Base-by-base conservation (phyloP, 305 asterid genomes). In the Salvia sclarea region DNA sequence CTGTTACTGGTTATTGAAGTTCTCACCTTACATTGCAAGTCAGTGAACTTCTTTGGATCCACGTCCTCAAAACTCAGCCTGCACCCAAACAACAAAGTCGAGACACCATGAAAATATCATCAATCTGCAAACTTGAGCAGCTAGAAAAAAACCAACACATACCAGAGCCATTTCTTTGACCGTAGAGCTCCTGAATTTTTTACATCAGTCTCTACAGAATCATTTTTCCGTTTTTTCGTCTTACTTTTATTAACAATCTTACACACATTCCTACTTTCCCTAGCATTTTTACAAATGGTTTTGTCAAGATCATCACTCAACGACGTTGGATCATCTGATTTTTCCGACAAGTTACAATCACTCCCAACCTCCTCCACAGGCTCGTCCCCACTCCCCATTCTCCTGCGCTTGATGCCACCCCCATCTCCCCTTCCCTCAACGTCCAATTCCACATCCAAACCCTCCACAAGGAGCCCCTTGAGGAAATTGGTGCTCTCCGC, bases 141-240 rank as follows among this genome's bases (percentile, higher is more conserved):
- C 58, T 17, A 5, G 33, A 33, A 25, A 25, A 54, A 63, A 64
- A 13, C 22, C 21, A 45, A 47, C 59, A 53, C 83, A 33, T 84
- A 93, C 98, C 97, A 78, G 76, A 81, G 86, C 98, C 98, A 93
- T 83, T 75, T 88, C 82, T 83, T 88, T 43, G 78, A 71, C 77
- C 75, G 78, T 61, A 57, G 35, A 77, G 82, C 74, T 61, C 61
- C 86, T 8, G 83, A 70, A 57, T 66, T 73, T 74, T 74, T 77
- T 44, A 74, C 24, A 41, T 63, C 68, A 65, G 70, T 63, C 71
- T 73, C 84, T 57, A 64, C 38, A 53, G 48, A 37, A 66, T 62
- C 75, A 21, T 66, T 72, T 76, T 83, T 83, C 68, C 67, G 76
- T 69, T 79, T 81, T 81, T 61, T 80, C 69, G 44, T 79, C 81